These are phyloP conservation scores for Acacia pycnantha DNA, from an alignment of 331 rosid genomes.

Conservation along the genomic window DNA sequence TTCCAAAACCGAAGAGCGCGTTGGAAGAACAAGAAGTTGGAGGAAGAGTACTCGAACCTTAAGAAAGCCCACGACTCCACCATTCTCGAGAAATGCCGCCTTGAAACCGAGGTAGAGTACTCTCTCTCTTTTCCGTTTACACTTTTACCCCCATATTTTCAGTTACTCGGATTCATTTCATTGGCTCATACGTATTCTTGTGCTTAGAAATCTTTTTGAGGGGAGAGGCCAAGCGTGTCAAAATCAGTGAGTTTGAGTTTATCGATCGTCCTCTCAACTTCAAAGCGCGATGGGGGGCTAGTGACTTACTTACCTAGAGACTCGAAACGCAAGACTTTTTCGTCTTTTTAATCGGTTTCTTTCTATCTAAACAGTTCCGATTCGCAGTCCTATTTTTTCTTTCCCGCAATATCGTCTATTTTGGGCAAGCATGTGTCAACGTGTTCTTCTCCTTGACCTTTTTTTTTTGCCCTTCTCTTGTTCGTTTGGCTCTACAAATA, in stretches of 20 bases:
- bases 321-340: background rate
- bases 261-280: background rate
- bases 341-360: background rate
- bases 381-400: slow-evolving; percentile 16
- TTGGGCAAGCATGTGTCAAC: slow-evolving; percentile 24
- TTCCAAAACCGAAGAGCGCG: slow-evolving; percentile 93
- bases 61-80: slow-evolving; percentile 56
- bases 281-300: background rate
- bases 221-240: background rate
- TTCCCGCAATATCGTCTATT: slow-evolving; percentile 20
- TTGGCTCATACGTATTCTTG: slow-evolving; percentile 13
- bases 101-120: slow-evolving; percentile 66
- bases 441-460: slow-evolving; percentile 17
- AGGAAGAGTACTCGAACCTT: slow-evolving; percentile 69
- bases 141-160: background rate
- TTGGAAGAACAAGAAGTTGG: slow-evolving; percentile 94
- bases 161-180: background rate
- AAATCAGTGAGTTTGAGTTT: slow-evolving; percentile 4
- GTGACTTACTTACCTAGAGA: background rate
- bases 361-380: slow-evolving; percentile 16
- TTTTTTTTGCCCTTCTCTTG: background rate
- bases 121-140: background rate
- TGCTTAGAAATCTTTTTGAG: slow-evolving; percentile 15
- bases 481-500: slow-evolving; percentile 26
- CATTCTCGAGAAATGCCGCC: slow-evolving; percentile 60